Base-by-base conservation (phyloP, 768 basidiomycete genomes). In the Phanerodontia chrysosporium region DNA sequence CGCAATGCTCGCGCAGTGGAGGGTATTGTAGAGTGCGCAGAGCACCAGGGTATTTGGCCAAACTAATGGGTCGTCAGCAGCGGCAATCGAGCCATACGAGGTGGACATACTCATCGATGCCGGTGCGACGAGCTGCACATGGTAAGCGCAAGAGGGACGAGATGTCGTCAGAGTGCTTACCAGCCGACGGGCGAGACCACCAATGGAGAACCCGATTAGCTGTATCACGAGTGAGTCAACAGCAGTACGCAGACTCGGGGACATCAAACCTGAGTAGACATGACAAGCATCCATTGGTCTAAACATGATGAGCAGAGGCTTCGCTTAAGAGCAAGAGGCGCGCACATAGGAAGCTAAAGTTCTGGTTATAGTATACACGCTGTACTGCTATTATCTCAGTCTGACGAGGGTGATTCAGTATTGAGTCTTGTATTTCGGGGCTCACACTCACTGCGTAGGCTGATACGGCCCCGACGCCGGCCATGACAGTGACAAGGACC, bases 321-420 rank as follows among this genome's bases (percentile, higher is more conserved):
- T 7, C 3, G 18, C 9, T 21, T 24, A n/a, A 35, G n/a, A 35
- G 45, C 1, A 2, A 22, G 32, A 13, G 45, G 30, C 9, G 71
- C 83, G 58, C 58, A 86, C 83, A 89, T 59, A 78, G 77, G 68
- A 83, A 87, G 60, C 70, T 78, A 68, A 84, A 86, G 25, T 67
- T 73, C 66, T 87, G 88, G 63, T 84, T 73, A 66, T 90, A 92
- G 67, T 78, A 89, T 9, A 89, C 83, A 14, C 85, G 75, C 64
- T 90, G 89, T 12, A 90, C 87, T n/a, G 87, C 86, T 42, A 89
- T 77, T 42, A 89, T 82, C 60, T 89, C 90, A 10, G 85, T 89
- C 70, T 77, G 45, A 21, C 27, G 8, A 22, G 14, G n/a, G 39
- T 22, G 42, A 22, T 28, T 42, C 14, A 48, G 46, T 6, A 25